Conservation (phyloP, 2,329 filamentous ascomycete genomes). For the Canariomyces notabilis region DNA sequence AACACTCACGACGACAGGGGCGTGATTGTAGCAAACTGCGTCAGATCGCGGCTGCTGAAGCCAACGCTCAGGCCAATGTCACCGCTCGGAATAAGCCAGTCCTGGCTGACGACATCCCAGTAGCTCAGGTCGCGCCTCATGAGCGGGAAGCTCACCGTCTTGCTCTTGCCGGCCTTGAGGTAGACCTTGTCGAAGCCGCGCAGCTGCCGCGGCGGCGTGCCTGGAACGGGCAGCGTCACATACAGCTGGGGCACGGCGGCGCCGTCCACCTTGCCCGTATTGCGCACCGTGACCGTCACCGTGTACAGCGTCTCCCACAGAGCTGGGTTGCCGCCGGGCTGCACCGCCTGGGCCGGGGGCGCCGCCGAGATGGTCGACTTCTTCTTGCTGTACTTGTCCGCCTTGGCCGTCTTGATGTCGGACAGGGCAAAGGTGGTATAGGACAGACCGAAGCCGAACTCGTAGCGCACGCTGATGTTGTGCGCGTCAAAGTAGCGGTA, state of each 20-base stretch:
- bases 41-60: too few relatives aligned
- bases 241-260: slow-evolving; percentile 47
- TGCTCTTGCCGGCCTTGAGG: slow-evolving; percentile 48
- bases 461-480: slow-evolving; percentile 61
- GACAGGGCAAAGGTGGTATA: slow-evolving; percentile 69
- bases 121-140: slow-evolving; percentile 58
- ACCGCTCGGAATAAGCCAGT: too few relatives aligned
- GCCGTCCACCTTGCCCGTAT: slow-evolving; percentile 46
- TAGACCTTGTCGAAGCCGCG: slow-evolving; percentile 60
- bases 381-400: background rate
- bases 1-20: too few relatives aligned
- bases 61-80: too few relatives aligned
- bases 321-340: slow-evolving; percentile 53
- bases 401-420: slow-evolving; percentile 36
- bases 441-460: slow-evolving; percentile 72
- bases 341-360: slow-evolving; percentile 26
- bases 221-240: slow-evolving; percentile 38
- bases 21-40: too few relatives aligned
- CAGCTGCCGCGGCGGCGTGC: slow-evolving; percentile 57
- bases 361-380: slow-evolving; percentile 5
- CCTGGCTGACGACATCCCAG: slow-evolving; percentile 52
- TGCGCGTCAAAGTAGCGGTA: slow-evolving; percentile 65
- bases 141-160: slow-evolving; percentile 47
- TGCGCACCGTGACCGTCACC: slow-evolving; percentile 49
- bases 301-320: slow-evolving; percentile 56